phyloP scores from a whole-genome alignment of 2,329 filamentous ascomycete genomes.

The Clonostachys byssicola region DNA sequence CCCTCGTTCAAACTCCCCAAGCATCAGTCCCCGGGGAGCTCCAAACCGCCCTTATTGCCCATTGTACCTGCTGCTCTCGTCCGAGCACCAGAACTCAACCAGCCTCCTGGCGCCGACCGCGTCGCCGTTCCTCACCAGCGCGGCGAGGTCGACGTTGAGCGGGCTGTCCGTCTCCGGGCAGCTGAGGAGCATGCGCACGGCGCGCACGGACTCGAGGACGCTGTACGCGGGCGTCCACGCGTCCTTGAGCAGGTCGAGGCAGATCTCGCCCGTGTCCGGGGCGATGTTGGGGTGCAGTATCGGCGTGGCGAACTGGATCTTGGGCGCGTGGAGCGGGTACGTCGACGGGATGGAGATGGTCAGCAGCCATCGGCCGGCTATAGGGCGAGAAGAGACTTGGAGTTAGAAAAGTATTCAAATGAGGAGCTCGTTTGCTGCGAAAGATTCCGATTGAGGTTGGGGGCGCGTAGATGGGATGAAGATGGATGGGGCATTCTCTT shows the following conservation, averaged over 20 bases:
- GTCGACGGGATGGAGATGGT: conserved; percentile 68
- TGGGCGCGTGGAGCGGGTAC: conserved; percentile 78
- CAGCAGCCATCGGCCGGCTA: conserved; percentile 78
- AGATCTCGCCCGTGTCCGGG: conserved; percentile 79
- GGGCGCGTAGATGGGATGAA: too few relatives aligned
- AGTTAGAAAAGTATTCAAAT: too few relatives aligned
- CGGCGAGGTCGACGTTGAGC: conserved; percentile 75
- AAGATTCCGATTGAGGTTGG: too few relatives aligned
- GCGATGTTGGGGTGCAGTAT: conserved; percentile 80
- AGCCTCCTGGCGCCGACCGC: conserved; percentile 62
- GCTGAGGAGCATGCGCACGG: conserved; percentile 61
- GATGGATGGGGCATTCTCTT: conserved; percentile 5
- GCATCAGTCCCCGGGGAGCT: too few relatives aligned
- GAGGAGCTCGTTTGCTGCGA: too few relatives aligned
- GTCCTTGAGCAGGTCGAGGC: conserved; percentile 77
- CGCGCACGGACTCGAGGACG: conserved; percentile 68
- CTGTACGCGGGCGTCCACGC: conserved; percentile 86
- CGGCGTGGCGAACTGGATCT: conserved; percentile 75
- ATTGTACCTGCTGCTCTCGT: conserved; percentile 26
- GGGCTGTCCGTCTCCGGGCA: conserved; percentile 71
- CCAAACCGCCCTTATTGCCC: conserved; percentile 19
- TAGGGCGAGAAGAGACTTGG: neutral
- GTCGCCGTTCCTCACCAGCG: conserved; percentile 66
- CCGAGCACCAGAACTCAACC: conserved; percentile 65
- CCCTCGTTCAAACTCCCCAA: too few relatives aligned